Percentiles rank a stretch among this genome's conserved stretches.
phyloP scores from a whole-genome alignment of 2,329 filamentous ascomycete genomes.

The Lasiodiplodia theobromae region DNA sequence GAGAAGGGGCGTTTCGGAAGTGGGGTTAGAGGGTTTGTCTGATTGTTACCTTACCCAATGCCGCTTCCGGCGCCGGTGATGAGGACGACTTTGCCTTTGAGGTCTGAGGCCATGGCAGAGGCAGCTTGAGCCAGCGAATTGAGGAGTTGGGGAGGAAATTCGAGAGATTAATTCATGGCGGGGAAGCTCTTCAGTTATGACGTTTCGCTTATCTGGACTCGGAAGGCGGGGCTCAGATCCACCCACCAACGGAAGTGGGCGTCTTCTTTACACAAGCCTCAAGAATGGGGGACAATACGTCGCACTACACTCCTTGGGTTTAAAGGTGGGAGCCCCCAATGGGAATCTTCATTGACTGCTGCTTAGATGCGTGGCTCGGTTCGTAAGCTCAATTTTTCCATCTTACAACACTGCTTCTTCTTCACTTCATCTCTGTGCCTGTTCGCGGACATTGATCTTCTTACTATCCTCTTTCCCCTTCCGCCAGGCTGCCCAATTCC shows the following conservation, averaged over 20 bases:
- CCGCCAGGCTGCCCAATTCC: neutral
- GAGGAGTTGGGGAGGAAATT: neutral
- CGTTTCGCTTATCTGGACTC: constrained; percentile 15
- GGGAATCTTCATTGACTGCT: too few species aligned
- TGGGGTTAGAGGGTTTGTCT: neutral
- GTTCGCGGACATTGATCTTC: constrained; percentile 4
- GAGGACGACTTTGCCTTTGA: constrained; percentile 83
- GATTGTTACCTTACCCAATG: constrained; percentile 71
- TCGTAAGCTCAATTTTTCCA: too few species aligned
- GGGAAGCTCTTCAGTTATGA: constrained; percentile 19
- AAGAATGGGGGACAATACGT: constrained; percentile 5
- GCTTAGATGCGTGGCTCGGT: too few species aligned
- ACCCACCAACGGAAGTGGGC: constrained; percentile 19
- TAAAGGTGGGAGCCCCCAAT: neutral
- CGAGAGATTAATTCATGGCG: neutral
- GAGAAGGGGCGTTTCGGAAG: neutral
- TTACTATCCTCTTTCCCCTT: neutral
- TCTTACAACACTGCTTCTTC: neutral
- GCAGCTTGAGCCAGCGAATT: neutral
- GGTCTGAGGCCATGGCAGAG: constrained; percentile 56
- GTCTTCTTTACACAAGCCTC: neutral
- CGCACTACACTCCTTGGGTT: neutral
- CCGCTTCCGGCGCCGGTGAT: constrained; percentile 88
- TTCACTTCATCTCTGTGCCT: neutral
- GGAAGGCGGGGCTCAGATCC: constrained; percentile 5